These are phyloP conservation scores for Zymoseptoria pseudotritici DNA, from an alignment of 2,329 filamentous ascomycete species.

Conservation along the genomic window DNA sequence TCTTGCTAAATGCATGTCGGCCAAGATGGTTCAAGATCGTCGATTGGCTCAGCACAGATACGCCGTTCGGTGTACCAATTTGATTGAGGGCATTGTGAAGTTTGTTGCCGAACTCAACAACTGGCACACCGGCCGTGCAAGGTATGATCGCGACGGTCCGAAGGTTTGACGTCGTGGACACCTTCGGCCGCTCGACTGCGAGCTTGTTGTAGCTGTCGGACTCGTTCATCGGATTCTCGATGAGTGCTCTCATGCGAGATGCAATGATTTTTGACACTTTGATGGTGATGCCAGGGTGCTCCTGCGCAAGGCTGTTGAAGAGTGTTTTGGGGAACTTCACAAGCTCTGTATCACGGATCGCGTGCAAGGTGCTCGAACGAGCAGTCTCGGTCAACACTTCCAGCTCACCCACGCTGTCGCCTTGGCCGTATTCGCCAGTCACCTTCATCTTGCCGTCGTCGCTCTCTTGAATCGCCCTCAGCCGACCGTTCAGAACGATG, in stretches of 20 bases:
- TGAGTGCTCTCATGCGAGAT: conserved; percentile 79
- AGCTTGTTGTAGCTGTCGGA: conserved; percentile 35
- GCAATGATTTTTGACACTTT: conserved; percentile 99
- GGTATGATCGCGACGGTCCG: conserved; percentile 88
- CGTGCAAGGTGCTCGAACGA: conserved; percentile 85
- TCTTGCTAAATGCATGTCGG: conserved; percentile 90
- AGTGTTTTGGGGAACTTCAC: conserved; percentile 92
- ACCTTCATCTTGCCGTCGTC: conserved; percentile 77
- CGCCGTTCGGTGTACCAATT: conserved; percentile 80
- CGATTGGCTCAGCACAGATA: conserved; percentile 85
- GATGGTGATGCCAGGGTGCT: conserved; percentile 96
- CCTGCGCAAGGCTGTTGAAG: conserved; percentile 95
- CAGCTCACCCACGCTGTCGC: conserved; percentile 92
- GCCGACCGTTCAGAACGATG: conserved; percentile 86
- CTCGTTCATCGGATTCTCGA: conserved; percentile 68
- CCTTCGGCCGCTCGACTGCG: conserved; percentile 50
- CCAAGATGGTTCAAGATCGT: conserved; percentile 92
- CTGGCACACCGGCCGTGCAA: conserved; percentile 82
- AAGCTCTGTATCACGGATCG: conserved; percentile 91
- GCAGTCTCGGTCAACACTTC: conserved; percentile 93
- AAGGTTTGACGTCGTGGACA: conserved; percentile 83
- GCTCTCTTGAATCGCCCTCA: conserved; percentile 76
- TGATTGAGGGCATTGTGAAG: conserved; percentile 82
- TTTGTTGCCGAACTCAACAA: conserved; percentile 88
- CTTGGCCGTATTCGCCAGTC: conserved; percentile 88